Base-by-base conservation (phyloP, 2,329 filamentous ascomycete genomes). In the Cadophora luteo-olivacea region DNA sequence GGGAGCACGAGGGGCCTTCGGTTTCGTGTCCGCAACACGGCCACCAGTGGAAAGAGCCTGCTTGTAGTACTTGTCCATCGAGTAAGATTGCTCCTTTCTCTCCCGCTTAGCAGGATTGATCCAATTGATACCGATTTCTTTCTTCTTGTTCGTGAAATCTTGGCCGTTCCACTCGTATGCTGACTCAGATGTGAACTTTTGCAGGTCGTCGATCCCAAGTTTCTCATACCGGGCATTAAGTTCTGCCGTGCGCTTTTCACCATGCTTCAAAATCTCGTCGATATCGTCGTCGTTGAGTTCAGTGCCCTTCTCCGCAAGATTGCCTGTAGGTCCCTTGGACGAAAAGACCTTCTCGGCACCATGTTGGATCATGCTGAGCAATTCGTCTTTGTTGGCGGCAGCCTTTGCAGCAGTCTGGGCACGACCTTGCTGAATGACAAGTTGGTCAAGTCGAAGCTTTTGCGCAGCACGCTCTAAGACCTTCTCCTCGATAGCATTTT, bases 81-180 rank as follows among this genome's bases (percentile, higher is more conserved):
- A 97, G 79, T 99, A 99, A 5, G 93, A 94, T 78, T 97, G 94
- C 78, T 98, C 95, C 80, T 98, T 99, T 76, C 96, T 92, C 82
- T 99, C 97, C 80, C 96, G 94, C 85, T 99, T 99, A 19, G 95
- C 90, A 1, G 96, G 97, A 76, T 99, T 97, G 82, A 99, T 99
- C 97, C 97, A 99, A 77, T 85, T 94, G 72, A 97, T 87, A 61
- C 93, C 93, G 71, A 97, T 93, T 61, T 97, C 93, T 80, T 97
- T 97, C 82, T 97, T 97, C 78, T 91, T 88, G 68, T 92, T 92
- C 64, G 94, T 92, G 79, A 99, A 99, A 76, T 95, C 95, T 81
- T 98, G 91, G 58, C 96, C 96, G 72, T 99, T 99, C 97, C 97
- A 99, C 78, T 98, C 96, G 76, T 99, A 99, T 0, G 97, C 94